phyloP scores from a whole-genome alignment of 1,284 basidiomycete genomes.

The Ganoderma meredithae region DNA sequence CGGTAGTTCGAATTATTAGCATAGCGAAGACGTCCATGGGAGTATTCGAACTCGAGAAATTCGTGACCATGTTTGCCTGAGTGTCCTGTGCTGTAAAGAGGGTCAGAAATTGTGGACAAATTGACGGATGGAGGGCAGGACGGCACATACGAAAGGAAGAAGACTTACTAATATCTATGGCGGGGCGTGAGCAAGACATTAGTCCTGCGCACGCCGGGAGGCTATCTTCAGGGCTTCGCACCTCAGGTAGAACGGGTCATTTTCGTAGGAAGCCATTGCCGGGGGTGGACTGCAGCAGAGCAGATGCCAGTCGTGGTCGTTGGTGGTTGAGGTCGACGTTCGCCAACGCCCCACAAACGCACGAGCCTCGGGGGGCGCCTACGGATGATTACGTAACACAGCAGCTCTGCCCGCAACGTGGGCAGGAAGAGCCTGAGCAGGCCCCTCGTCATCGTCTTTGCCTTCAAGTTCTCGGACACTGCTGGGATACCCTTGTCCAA shows the following conservation, averaged over 20 bases:
- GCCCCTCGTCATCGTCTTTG: slow-evolving; percentile 6
- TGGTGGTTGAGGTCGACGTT: background rate
- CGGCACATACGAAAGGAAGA: slow-evolving; percentile 12
- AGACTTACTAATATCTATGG: slow-evolving; percentile 82
- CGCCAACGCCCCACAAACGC: background rate
- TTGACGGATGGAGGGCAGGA: background rate
- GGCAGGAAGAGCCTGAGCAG: too few relatives aligned
- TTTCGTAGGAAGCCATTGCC: slow-evolving; percentile 47
- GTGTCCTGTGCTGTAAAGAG: slow-evolving; percentile 82
- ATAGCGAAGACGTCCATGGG: slow-evolving; percentile 94
- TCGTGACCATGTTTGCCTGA: slow-evolving; percentile 97
- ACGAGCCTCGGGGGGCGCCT: background rate
- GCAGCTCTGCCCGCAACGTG: background rate
- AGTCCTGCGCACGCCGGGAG: slow-evolving; percentile 41
- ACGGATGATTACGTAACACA: background rate
- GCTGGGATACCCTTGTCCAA: slow-evolving; percentile 4
- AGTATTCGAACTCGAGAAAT: slow-evolving; percentile 99
- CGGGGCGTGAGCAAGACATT: slow-evolving; percentile 40
- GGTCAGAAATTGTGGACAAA: slow-evolving; percentile 19
- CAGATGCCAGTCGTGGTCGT: background rate
- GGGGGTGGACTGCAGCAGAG: background rate
- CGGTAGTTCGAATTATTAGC: slow-evolving; percentile 99
- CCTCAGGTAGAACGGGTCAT: slow-evolving; percentile 88
- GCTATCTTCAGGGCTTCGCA: slow-evolving; percentile 48
- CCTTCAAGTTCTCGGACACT: background rate